Percentiles rank a stretch among this genome's conserved stretches.
Evolutionary conservation across 768 basidiomycete genomes (phyloP).

Genomic region (Suillus luteus): DNA sequence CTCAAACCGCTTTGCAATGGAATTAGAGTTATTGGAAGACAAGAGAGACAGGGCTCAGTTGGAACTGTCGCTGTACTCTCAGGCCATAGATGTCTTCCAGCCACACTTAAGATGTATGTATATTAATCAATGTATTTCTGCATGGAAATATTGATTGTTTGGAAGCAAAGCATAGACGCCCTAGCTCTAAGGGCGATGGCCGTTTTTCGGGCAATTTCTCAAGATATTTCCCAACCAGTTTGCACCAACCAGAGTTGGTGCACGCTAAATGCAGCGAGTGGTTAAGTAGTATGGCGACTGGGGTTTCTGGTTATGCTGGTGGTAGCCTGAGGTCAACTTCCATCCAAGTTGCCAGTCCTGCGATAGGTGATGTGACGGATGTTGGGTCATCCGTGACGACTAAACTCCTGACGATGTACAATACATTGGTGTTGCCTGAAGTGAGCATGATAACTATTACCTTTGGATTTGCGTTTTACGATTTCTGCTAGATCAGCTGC

Average conservation of each 20-base stretch:
- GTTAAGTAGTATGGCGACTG: no score
- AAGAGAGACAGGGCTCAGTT: background rate
- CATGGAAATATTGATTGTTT: background rate
- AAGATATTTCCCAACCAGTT: background rate
- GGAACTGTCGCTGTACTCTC: background rate
- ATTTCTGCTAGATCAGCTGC: background rate
- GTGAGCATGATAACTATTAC: background rate
- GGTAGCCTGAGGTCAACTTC: no score
- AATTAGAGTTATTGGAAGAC: background rate
- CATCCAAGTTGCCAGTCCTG: no score
- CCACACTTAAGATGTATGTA: background rate
- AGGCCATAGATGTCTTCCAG: background rate
- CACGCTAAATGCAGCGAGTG: no score
- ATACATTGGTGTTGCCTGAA: background rate
- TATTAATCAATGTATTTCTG: background rate
- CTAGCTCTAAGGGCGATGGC: background rate
- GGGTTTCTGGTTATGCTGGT: no score
- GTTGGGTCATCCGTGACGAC: no score
- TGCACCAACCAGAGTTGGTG: background rate
- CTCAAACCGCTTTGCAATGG: background rate
- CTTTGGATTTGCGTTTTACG: background rate
- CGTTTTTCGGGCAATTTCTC: background rate
- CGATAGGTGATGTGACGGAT: no score
- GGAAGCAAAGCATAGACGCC: background rate
- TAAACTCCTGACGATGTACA: no score